Percentiles rank a stretch among this genome's conserved stretches.
phyloP scores from a whole-genome alignment of 192 early-diverging fungal species.

The Linderina pennispora region DNA sequence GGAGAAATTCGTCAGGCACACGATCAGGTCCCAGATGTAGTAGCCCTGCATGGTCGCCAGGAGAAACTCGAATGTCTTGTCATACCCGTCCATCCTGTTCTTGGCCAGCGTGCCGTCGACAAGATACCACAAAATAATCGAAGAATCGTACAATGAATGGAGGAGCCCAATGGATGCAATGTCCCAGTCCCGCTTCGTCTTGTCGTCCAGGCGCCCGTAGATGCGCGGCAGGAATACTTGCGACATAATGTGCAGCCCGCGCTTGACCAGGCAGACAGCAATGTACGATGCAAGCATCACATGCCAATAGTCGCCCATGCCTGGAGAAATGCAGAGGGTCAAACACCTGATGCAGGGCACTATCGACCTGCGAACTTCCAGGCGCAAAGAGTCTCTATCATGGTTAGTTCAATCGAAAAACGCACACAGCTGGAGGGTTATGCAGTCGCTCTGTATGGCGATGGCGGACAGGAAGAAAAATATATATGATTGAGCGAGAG shows the following conservation, averaged over 20 bases:
- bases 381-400: too few relatives aligned
- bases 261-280: neutral
- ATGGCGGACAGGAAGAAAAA: too few relatives aligned
- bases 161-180: slow-evolving; percentile 3
- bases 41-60: slow-evolving; percentile 27
- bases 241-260: slow-evolving; percentile 2
- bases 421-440: too few relatives aligned
- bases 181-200: slow-evolving; percentile 15
- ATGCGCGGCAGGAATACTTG: slow-evolving; percentile 7
- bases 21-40: slow-evolving; percentile 35
- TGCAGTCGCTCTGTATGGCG: too few relatives aligned
- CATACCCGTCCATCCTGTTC: slow-evolving; percentile 31
- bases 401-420: slow-evolving; percentile 28
- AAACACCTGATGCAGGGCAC: slow-evolving; percentile 14
- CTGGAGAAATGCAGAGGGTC: slow-evolving; percentile 27
- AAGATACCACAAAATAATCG: slow-evolving; percentile 17
- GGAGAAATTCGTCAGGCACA: slow-evolving; percentile 20
- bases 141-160: slow-evolving; percentile 18
- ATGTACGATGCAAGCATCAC: slow-evolving; percentile 10
- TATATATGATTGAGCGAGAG: too few relatives aligned
- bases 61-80: slow-evolving; percentile 17
- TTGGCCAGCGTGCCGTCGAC: slow-evolving; percentile 6
- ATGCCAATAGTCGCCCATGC: slow-evolving; percentile 27
- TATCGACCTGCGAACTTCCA: slow-evolving; percentile 10
- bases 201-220: slow-evolving; percentile 9